Evolutionary conservation across 1,284 basidiomycete genomes (phyloP).

Genomic region (Sphagnurus paluster): DNA sequence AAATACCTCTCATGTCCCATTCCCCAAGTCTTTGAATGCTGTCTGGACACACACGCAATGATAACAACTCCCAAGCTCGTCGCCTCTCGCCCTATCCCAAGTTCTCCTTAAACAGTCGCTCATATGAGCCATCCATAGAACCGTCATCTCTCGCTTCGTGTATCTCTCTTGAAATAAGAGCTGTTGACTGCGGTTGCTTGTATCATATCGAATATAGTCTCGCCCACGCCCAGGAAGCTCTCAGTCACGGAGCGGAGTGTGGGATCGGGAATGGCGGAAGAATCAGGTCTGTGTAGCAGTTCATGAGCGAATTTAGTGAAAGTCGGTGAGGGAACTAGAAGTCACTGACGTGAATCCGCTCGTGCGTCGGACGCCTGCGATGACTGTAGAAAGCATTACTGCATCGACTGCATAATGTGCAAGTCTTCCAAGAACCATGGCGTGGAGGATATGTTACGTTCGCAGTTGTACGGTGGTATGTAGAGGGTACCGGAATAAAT

Average conservation of each 20-base stretch:
- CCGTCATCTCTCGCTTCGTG: conserved; percentile 22
- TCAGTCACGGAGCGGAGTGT: conserved; percentile 77
- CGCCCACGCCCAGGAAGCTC: conserved; percentile 84
- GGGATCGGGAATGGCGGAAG: conserved; percentile 69
- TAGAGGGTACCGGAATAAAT: too few species aligned
- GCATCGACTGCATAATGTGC: conserved; percentile 87
- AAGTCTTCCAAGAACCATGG: conserved; percentile 79
- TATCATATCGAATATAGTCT: conserved; percentile 84
- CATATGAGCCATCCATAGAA: conserved; percentile 14
- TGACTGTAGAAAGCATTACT: conserved; percentile 82
- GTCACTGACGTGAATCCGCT: conserved; percentile 84
- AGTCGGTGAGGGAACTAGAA: conserved; percentile 1
- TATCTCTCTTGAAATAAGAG: conserved; percentile 67
- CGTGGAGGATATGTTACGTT: conserved; percentile 13
- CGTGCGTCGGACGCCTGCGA: conserved; percentile 90
- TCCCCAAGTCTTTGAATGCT: conserved; percentile 1
- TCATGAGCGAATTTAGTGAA: background rate
- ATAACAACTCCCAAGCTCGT: background rate
- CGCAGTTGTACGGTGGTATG: too few species aligned
- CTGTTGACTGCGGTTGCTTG: conserved; percentile 83
- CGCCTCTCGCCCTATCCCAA: background rate
- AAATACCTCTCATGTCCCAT: conserved; percentile 21
- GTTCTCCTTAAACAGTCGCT: conserved; percentile 1
- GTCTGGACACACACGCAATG: background rate
- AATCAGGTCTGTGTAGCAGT: conserved; percentile 57